Conservation (phyloP, 192 early-diverging fungal genomes). For the Obelidium mucronatum region DNA sequence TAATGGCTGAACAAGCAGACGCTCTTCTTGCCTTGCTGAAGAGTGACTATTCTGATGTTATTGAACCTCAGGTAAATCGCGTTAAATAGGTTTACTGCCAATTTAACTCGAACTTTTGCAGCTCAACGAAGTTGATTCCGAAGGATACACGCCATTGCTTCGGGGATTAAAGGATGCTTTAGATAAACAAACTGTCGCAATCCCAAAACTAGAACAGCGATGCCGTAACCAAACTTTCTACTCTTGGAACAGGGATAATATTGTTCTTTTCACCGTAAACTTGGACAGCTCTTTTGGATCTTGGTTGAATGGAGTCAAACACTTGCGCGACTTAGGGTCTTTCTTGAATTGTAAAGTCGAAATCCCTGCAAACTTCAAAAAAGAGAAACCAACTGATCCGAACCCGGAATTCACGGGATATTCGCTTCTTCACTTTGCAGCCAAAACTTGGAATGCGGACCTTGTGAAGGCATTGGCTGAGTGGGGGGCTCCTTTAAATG, state of each 20-base stretch:
- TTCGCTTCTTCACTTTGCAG: slow-evolving; percentile 39
- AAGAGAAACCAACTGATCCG: slow-evolving; percentile 15
- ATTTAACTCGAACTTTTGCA: not conserved
- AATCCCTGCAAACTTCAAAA: slow-evolving; percentile 17
- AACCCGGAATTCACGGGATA: slow-evolving; percentile 16
- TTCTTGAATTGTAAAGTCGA: slow-evolving; percentile 1
- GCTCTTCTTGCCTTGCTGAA: not conserved
- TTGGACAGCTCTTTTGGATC: not conserved
- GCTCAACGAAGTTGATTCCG: slow-evolving; percentile 6
- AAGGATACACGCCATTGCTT: slow-evolving; percentile 43
- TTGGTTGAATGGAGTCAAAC: not conserved
- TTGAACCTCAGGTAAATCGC: slow-evolving; percentile 20
- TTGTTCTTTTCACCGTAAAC: slow-evolving; percentile 16
- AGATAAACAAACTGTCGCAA: not conserved
- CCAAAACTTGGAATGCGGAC: not conserved
- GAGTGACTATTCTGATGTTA: not conserved
- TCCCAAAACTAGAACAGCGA: not conserved
- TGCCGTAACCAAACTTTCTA: slow-evolving; percentile 4
- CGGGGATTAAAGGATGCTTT: slow-evolving; percentile 24
- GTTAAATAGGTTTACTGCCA: not conserved
- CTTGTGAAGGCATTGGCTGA: slow-evolving; percentile 30
- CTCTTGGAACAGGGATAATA: not conserved
- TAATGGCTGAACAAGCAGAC: not conserved
- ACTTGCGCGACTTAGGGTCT: not conserved
- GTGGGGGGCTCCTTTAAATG: not conserved